phyloP scores from a whole-genome alignment of 1,284 basidiomycete genomes.

The Wallemia hederae region DNA sequence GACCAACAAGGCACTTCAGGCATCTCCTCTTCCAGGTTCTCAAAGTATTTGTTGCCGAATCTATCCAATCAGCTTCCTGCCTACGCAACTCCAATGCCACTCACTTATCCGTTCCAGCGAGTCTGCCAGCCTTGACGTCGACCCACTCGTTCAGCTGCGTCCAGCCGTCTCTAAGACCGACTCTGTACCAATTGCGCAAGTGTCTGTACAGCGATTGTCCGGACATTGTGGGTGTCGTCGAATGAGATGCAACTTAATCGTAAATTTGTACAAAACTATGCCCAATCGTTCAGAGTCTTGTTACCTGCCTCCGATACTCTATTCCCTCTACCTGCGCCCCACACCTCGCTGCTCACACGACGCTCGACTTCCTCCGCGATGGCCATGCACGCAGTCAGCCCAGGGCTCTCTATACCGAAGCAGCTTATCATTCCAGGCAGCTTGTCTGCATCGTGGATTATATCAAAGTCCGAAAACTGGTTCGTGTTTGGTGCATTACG shows the following conservation, averaged over 20 bases:
- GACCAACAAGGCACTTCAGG: conserved; percentile 42
- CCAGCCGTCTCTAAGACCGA: not conserved
- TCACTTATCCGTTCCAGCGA: not conserved
- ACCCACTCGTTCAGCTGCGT: not conserved
- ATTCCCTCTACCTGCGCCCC: not conserved
- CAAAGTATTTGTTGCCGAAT: conserved; percentile 70
- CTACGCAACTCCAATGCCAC: not conserved
- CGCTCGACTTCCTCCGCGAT: conserved; percentile 16
- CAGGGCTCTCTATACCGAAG: conserved; percentile 20
- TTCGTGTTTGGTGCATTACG: conserved; percentile 32
- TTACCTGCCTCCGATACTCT: not conserved
- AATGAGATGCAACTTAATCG: too few species aligned
- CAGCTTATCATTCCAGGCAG: conserved; percentile 32
- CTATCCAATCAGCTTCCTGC: conserved; percentile 15
- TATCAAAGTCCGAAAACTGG: conserved; percentile 55
- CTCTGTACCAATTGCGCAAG: conserved; percentile 1
- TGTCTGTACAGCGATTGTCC: conserved; percentile 1
- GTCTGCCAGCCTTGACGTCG: not conserved
- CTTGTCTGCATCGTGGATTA: conserved; percentile 12
- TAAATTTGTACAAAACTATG: not conserved
- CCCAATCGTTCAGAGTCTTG: not conserved
- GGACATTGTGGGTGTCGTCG: not conserved
- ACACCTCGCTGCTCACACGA: not conserved
- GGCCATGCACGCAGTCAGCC: conserved; percentile 18
- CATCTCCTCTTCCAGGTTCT: conserved; percentile 56